phyloP scores from a whole-genome alignment of 2,329 filamentous ascomycete genomes.

The Fusarium camptoceras region DNA sequence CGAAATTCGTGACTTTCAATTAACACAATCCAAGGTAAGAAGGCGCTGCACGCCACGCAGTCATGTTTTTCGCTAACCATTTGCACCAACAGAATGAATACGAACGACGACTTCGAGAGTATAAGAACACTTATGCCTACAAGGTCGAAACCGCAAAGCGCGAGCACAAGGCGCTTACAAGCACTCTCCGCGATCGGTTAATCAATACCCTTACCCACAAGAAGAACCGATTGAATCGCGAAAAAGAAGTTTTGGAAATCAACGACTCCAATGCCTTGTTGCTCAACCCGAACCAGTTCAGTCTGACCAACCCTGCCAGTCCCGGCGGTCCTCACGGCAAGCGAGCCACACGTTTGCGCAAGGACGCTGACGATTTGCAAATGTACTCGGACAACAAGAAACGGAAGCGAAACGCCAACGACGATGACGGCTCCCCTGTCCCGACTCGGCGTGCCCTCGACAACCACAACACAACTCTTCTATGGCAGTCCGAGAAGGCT shows the following conservation, averaged over 20 bases:
- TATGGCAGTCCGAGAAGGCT: conserved; percentile 72
- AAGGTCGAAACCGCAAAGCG: conserved; percentile 71
- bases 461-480: conserved; percentile 67
- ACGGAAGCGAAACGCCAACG: conserved; percentile 69
- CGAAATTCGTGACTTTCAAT: conserved; percentile 85
- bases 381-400: conserved; percentile 69
- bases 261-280: conserved; percentile 73
- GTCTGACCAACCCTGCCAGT: conserved; percentile 72
- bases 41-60: conserved; percentile 2
- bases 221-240: conserved; percentile 72
- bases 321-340: conserved; percentile 73
- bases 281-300: conserved; percentile 76
- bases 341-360: conserved; percentile 70
- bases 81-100: conserved; percentile 65
- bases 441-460: conserved; percentile 68
- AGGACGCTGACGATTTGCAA: conserved; percentile 69
- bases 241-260: conserved; percentile 76
- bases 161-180: conserved; percentile 69
- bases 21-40: conserved; percentile 84
- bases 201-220: conserved; percentile 74
- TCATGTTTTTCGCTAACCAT: conserved; percentile 29
- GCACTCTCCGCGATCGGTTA: conserved; percentile 73
- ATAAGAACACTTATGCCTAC: conserved; percentile 70
- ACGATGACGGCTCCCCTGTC: conserved; percentile 73
- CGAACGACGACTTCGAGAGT: conserved; percentile 70